These are phyloP conservation scores for Russula ochroleuca DNA, from an alignment of 768 basidiomycete species.

Conservation along the genomic window DNA sequence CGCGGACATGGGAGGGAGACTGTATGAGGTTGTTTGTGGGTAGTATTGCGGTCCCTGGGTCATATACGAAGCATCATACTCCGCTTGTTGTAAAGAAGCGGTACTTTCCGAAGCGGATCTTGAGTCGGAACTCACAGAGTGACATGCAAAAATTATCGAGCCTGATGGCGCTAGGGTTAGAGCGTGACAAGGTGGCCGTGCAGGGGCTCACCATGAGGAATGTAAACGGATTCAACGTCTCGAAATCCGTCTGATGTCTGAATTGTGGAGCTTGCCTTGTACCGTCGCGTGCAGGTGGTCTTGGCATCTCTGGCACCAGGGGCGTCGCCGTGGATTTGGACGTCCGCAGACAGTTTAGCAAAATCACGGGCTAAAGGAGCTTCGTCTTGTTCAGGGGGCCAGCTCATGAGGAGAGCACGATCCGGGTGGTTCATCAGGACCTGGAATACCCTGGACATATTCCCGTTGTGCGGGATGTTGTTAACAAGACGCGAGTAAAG, in stretches of 20 bases:
- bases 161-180: constrained; percentile 38
- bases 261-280: constrained; percentile 67
- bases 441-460: constrained; percentile 69
- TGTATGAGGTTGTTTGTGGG: constrained; percentile 31
- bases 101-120: constrained; percentile 28
- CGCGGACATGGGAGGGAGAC: constrained; percentile 30
- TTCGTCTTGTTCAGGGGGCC: constrained; percentile 62
- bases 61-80: constrained; percentile 31
- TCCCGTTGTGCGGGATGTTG: constrained; percentile 48
- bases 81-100: constrained; percentile 24
- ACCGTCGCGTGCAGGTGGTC: constrained; percentile 82
- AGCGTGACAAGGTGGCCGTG: constrained; percentile 20
- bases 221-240: constrained; percentile 83
- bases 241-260: constrained; percentile 45
- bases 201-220: constrained; percentile 71
- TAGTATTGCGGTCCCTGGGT: constrained; percentile 32
- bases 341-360: constrained; percentile 60
- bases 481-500: constrained; percentile 56
- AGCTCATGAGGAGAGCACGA: constrained; percentile 60
- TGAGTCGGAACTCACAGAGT: constrained; percentile 50
- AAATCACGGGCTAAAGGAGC: constrained; percentile 40
- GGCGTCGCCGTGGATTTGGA: constrained; percentile 52
- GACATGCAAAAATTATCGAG: constrained; percentile 69
- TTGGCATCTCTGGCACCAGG: constrained; percentile 63
- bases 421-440: constrained; percentile 61